Evolutionary conservation across 2,329 filamentous ascomycete species (phyloP).

Genomic region (Dichotomopilus funicola): DNA sequence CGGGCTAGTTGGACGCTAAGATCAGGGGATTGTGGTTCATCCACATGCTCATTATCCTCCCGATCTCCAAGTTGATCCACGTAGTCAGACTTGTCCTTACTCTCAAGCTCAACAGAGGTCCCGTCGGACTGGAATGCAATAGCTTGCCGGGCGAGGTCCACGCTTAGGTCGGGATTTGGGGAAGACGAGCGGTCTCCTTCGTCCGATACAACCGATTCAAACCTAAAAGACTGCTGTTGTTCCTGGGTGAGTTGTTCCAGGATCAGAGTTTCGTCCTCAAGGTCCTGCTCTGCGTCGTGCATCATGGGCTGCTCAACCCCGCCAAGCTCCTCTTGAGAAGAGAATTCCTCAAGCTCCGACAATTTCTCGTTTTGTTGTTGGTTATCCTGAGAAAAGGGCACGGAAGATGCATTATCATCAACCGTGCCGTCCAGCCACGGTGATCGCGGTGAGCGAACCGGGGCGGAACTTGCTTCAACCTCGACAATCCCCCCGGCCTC

Average conservation of each 20-base stretch:
- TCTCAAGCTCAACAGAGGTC: no score
- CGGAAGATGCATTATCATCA: neutral
- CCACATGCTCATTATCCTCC: no score
- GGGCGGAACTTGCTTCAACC: neutral
- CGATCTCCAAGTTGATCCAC: no score
- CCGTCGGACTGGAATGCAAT: no score
- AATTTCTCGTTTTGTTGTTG: neutral
- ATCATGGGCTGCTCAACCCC: neutral
- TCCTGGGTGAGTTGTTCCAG: slow-evolving; percentile 12
- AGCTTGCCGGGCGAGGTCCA: slow-evolving; percentile 3
- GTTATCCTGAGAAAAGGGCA: neutral
- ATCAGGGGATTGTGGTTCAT: no score
- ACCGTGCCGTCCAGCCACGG: neutral
- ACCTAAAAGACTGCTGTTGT: neutral
- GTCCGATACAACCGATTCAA: neutral
- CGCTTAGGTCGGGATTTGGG: slow-evolving; percentile 22
- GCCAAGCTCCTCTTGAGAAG: neutral
- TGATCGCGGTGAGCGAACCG: neutral
- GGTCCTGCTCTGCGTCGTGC: neutral
- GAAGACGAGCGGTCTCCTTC: neutral
- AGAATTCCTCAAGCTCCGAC: neutral
- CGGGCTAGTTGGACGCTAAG: no score
- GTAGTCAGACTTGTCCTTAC: no score
- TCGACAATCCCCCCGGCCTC: neutral
- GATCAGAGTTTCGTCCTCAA: slow-evolving; percentile 8